Evolutionary conservation across 2,329 filamentous ascomycete species (phyloP).

Genomic region (Trichocomaceae sp.): DNA sequence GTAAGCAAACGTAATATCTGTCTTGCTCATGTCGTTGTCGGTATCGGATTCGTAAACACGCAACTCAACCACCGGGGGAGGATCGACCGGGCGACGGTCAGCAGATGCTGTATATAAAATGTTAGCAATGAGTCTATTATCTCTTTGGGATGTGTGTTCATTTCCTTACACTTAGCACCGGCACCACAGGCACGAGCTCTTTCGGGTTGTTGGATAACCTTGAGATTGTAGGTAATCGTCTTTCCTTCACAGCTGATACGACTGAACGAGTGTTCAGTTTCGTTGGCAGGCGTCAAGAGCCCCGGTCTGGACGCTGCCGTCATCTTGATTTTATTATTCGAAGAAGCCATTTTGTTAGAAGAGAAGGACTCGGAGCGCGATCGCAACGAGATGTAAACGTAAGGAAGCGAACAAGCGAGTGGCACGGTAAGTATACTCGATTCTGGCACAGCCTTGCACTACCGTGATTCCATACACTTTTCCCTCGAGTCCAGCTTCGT

Average conservation of each 20-base stretch:
- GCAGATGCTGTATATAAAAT: slow-evolving; percentile 56
- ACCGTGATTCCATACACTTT: background rate
- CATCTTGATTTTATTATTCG: background rate
- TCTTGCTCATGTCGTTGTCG: slow-evolving; percentile 50
- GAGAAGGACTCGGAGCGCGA: background rate
- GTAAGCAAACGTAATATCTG: slow-evolving; percentile 80
- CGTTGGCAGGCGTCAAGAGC: slow-evolving; percentile 43
- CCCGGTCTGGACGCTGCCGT: background rate
- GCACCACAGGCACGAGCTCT: slow-evolving; percentile 91
- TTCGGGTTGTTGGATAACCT: slow-evolving; percentile 88
- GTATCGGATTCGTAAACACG: slow-evolving; percentile 66
- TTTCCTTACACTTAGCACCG: slow-evolving; percentile 76
- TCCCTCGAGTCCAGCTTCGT: background rate
- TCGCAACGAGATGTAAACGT: background rate
- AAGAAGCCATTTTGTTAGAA: background rate
- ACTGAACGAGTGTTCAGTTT: slow-evolving; percentile 47
- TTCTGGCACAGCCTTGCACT: background rate
- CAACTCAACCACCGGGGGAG: slow-evolving; percentile 88
- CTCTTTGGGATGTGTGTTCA: background rate
- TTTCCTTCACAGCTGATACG: slow-evolving; percentile 68
- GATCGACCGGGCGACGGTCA: slow-evolving; percentile 87
- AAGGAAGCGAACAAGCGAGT: background rate
- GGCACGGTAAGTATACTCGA: background rate
- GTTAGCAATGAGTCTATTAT: slow-evolving; percentile 8
- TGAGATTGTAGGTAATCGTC: slow-evolving; percentile 71